Conservation (phyloP, 2,329 filamentous ascomycete species). For the Lasiodiplodia citricola region DNA sequence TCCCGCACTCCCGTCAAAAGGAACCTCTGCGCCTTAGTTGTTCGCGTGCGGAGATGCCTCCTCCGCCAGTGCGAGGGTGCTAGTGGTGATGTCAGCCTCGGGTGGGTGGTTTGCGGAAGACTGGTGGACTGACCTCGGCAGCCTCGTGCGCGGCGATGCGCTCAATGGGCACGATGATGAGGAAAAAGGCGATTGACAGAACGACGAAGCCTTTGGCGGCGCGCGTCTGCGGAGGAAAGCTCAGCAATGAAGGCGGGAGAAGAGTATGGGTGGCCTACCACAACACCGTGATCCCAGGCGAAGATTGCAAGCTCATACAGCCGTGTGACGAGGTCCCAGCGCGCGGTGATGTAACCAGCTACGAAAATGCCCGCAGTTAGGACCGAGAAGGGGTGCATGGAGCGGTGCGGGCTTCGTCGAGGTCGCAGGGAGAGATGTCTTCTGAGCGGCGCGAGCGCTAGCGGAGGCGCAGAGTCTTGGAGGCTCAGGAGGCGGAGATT, state of each 20-base stretch:
- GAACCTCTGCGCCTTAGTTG: slow-evolving; percentile 93
- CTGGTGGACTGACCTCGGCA: slow-evolving; percentile 67
- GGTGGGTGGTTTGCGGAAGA: not conserved
- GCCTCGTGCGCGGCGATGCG: slow-evolving; percentile 82
- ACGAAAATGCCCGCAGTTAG: slow-evolving; percentile 98
- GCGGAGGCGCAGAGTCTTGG: slow-evolving; percentile 18
- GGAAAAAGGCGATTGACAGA: slow-evolving; percentile 82
- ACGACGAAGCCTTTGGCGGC: slow-evolving; percentile 83
- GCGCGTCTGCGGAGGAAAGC: slow-evolving; percentile 65
- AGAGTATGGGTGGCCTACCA: slow-evolving; percentile 64
- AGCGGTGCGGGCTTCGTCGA: slow-evolving; percentile 34
- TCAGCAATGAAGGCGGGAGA: not conserved
- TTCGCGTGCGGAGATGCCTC: slow-evolving; percentile 91
- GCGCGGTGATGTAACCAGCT: slow-evolving; percentile 98
- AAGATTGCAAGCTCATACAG: slow-evolving; percentile 97
- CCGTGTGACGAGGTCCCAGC: slow-evolving; percentile 97
- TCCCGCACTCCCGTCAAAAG: slow-evolving; percentile 68
- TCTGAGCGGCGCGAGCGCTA: slow-evolving; percentile 14
- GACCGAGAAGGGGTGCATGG: slow-evolving; percentile 98
- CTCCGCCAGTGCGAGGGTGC: slow-evolving; percentile 80
- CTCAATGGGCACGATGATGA: slow-evolving; percentile 83
- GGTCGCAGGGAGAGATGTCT: not conserved
- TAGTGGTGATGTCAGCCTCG: slow-evolving; percentile 45
- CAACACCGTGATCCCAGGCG: slow-evolving; percentile 97
- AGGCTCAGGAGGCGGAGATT: not conserved